Evolutionary conservation across 768 basidiomycete species (phyloP).

Genomic region (Pholiota microspora): DNA sequence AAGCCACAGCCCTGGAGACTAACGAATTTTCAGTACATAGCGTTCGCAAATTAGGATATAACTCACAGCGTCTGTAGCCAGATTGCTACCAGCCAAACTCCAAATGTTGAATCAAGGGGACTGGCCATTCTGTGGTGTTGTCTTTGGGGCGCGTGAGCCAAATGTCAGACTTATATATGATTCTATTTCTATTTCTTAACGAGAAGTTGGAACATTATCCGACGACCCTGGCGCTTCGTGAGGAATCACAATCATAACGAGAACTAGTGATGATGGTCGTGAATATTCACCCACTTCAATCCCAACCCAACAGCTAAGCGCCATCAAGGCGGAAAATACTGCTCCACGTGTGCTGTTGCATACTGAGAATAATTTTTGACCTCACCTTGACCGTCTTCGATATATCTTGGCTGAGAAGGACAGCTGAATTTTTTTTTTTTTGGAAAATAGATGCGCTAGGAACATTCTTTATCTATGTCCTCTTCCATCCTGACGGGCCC

Average conservation of each 20-base stretch:
- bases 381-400: not conserved
- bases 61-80: constrained; percentile 9
- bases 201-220: not conserved
- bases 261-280: not conserved
- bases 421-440: too few species aligned
- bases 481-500: too few species aligned
- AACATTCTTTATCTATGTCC: not conserved
- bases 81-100: constrained; percentile 10
- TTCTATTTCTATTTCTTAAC: not conserved
- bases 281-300: not conserved
- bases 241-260: not conserved
- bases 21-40: not conserved
- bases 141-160: not conserved
- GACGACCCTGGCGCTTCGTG: not conserved
- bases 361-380: not conserved
- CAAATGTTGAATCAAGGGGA: constrained; percentile 11
- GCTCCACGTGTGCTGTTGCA: not conserved
- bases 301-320: not conserved
- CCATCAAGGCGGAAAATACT: not conserved
- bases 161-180: not conserved
- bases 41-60: not conserved
- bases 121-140: constrained; percentile 1
- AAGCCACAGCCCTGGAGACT: constrained; percentile 22
- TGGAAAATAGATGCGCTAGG: not conserved
- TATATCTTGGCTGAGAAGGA: too few species aligned